Evolutionary conservation across 2,329 filamentous ascomycete genomes (phyloP).

Genomic region (Curvularia sp.): DNA sequence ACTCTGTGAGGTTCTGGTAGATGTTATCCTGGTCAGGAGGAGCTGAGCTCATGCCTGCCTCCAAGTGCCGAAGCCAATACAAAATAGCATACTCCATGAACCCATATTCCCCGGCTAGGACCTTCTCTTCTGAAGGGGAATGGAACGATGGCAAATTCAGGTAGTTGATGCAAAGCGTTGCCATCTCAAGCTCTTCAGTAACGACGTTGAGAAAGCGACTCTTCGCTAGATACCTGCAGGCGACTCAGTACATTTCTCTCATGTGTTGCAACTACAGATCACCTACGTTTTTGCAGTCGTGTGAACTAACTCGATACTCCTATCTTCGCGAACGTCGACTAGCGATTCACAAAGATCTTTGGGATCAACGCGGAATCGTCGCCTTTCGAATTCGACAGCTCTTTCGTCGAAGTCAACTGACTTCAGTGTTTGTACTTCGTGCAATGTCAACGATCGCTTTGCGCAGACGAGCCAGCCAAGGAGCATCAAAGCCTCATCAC

Average conservation of each 20-base stretch:
- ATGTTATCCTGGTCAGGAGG: slow-evolving; percentile 1
- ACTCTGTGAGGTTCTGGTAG: slow-evolving; percentile 13
- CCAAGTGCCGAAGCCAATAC: slow-evolving; percentile 27
- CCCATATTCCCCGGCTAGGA: slow-evolving; percentile 23
- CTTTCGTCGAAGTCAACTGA: slow-evolving; percentile 41
- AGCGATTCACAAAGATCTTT: slow-evolving; percentile 51
- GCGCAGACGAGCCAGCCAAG: slow-evolving; percentile 54
- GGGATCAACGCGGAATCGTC: slow-evolving; percentile 36
- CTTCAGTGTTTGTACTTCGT: slow-evolving; percentile 53
- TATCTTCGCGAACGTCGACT: slow-evolving; percentile 43
- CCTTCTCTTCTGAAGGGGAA: slow-evolving; percentile 1
- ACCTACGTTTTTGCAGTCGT: slow-evolving; percentile 38
- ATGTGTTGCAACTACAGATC: slow-evolving; percentile 32
- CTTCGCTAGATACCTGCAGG: slow-evolving; percentile 19
- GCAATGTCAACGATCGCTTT: slow-evolving; percentile 52
- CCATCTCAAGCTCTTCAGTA: slow-evolving; percentile 17
- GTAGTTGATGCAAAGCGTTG: slow-evolving; percentile 26
- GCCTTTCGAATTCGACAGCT: slow-evolving; percentile 38
- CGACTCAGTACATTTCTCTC: neutral
- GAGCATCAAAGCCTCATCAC: slow-evolving; percentile 40
- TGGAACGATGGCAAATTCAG: slow-evolving; percentile 19
- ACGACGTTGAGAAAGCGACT: slow-evolving; percentile 8
- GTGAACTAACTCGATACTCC: slow-evolving; percentile 52
- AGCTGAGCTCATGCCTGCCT: slow-evolving; percentile 13
- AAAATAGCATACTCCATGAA: slow-evolving; percentile 27